Evolutionary conservation across 2,329 filamentous ascomycete genomes (phyloP).

Genomic region (Shiraia bambusicola): DNA sequence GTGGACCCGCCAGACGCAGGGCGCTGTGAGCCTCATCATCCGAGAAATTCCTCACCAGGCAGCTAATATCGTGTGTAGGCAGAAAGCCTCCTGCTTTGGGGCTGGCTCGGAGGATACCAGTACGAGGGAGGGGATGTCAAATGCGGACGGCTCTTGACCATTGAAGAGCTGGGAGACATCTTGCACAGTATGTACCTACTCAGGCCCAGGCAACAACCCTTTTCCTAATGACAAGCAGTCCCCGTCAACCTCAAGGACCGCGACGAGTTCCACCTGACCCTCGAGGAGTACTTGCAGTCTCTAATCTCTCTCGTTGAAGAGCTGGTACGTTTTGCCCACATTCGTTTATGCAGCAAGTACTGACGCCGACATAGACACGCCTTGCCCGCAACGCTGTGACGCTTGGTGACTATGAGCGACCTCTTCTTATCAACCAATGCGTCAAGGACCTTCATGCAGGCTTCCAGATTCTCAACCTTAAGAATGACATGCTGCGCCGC

Average conservation of each 20-base stretch:
- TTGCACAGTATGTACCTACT: slow-evolving; percentile 61
- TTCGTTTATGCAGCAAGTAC: neutral
- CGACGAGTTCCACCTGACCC: slow-evolving; percentile 91
- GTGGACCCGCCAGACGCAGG: slow-evolving; percentile 84
- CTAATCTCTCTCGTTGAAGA: slow-evolving; percentile 88
- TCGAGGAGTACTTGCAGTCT: slow-evolving; percentile 93
- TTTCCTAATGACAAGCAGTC: slow-evolving; percentile 55
- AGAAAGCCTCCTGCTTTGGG: slow-evolving; percentile 61
- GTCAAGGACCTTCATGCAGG: slow-evolving; percentile 94
- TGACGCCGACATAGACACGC: slow-evolving; percentile 57
- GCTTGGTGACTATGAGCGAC: slow-evolving; percentile 81
- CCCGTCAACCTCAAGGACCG: slow-evolving; percentile 87
- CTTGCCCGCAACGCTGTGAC: slow-evolving; percentile 94
- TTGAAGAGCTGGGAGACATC: slow-evolving; percentile 81
- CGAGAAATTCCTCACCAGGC: neutral
- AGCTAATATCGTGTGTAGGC: slow-evolving; percentile 44
- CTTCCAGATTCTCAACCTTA: slow-evolving; percentile 95
- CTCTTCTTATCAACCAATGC: slow-evolving; percentile 84
- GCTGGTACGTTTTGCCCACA: slow-evolving; percentile 54
- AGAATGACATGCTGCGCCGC: slow-evolving; percentile 89
- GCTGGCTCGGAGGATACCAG: slow-evolving; percentile 77
- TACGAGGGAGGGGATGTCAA: slow-evolving; percentile 54
- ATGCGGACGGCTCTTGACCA: slow-evolving; percentile 70
- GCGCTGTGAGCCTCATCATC: slow-evolving; percentile 57
- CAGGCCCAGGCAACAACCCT: slow-evolving; percentile 1